Percentiles rank a stretch among this genome's conserved stretches.
phyloP scores from a whole-genome alignment of 768 basidiomycete species.

The Tulasnella sp. region DNA sequence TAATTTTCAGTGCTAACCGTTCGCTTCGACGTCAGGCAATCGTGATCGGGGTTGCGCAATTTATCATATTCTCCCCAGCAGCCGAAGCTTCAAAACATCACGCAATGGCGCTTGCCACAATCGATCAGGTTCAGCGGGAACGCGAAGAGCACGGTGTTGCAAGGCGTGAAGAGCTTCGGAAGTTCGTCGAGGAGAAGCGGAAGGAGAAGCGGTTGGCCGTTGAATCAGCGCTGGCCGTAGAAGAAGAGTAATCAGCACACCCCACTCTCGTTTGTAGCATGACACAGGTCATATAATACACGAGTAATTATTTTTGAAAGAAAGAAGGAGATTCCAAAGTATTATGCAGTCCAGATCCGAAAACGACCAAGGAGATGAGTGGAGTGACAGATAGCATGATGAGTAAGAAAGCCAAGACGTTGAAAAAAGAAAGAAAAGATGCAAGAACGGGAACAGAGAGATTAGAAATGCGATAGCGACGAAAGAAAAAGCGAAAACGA shows the following conservation, averaged over 20 bases:
- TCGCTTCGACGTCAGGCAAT: background rate
- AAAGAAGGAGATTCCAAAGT: background rate
- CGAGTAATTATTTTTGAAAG: background rate
- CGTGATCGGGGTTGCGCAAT: background rate
- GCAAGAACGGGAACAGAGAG: background rate
- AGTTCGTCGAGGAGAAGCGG: background rate
- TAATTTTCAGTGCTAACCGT: background rate
- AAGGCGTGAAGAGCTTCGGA: constrained; percentile 21
- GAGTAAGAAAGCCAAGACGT: background rate
- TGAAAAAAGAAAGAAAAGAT: background rate
- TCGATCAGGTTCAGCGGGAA: constrained; percentile 22
- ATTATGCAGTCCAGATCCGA: background rate
- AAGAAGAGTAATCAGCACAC: background rate
- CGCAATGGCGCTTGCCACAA: background rate
- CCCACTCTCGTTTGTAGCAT: background rate
- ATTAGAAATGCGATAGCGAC: background rate
- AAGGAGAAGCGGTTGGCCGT: background rate
- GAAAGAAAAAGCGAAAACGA: constrained; percentile 2
- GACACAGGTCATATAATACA: constrained; percentile 2
- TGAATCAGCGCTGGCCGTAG: background rate
- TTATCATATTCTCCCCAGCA: constrained; percentile 19
- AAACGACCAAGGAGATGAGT: background rate
- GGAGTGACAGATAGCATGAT: constrained; percentile 5
- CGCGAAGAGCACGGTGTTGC: constrained; percentile 23
- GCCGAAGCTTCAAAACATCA: constrained; percentile 19